Conservation (phyloP, 1,139 yeast species). For the Wickerhamomyces sp. region DNA sequence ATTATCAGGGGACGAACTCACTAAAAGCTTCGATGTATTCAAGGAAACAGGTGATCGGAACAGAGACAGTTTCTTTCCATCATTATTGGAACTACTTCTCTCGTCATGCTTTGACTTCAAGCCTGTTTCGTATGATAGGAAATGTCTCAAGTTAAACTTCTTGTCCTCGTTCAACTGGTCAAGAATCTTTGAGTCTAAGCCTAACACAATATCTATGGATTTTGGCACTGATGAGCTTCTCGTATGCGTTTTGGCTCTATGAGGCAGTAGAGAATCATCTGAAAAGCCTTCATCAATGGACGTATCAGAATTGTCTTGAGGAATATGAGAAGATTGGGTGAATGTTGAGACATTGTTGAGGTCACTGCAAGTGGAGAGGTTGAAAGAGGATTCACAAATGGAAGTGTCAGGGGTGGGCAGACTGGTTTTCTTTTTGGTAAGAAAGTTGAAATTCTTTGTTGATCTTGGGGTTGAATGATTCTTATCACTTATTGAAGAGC, state of each 20-base stretch:
- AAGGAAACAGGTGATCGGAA: conserved; percentile 15
- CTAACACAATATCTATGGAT: background rate
- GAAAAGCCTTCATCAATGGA: background rate
- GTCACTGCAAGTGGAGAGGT: background rate
- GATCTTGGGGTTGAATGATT: conserved; percentile 12
- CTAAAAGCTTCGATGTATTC: conserved; percentile 4
- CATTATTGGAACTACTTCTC: conserved; percentile 3
- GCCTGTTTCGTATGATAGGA: conserved; percentile 23
- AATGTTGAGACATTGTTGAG: too few relatives aligned
- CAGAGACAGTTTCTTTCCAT: background rate
- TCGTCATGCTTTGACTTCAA: conserved; percentile 9
- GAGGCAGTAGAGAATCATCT: background rate
- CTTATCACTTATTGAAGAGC: conserved; percentile 14
- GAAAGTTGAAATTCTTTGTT: conserved; percentile 3
- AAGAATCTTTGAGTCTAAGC: background rate
- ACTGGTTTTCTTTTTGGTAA: conserved; percentile 1
- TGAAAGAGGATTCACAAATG: conserved; percentile 2
- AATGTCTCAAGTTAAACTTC: conserved; percentile 21
- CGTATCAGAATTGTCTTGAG: background rate
- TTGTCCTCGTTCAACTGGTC: background rate
- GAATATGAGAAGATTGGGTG: background rate
- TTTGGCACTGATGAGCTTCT: conserved; percentile 14
- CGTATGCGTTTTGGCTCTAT: conserved; percentile 5
- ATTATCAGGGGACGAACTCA: background rate
- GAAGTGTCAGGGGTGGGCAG: conserved; percentile 18